phyloP scores from a whole-genome alignment of 108 stramenopile species.

The Skeletonema menzelii region DNA sequence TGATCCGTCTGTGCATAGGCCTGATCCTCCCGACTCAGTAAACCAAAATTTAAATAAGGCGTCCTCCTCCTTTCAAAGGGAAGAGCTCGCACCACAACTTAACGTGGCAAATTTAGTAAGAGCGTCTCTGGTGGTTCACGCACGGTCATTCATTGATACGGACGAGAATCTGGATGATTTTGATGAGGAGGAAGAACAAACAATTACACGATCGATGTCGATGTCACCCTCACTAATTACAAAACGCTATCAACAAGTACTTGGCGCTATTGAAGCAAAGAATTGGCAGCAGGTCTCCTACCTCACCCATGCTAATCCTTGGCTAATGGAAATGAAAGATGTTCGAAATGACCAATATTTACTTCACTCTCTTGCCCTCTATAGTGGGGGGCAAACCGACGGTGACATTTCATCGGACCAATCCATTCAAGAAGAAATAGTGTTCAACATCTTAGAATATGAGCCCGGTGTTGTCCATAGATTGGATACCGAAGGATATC shows the following conservation, averaged over 20 bases:
- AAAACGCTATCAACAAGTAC: conserved; percentile 79
- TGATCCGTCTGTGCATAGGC: neutral
- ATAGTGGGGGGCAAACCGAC: conserved; percentile 50
- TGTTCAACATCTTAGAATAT: conserved; percentile 56
- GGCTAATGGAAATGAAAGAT: conserved; percentile 88
- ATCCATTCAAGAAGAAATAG: conserved; percentile 57
- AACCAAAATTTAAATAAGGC: neutral
- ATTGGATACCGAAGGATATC: conserved; percentile 83
- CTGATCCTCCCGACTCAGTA: neutral
- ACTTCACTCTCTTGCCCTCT: conserved; percentile 78
- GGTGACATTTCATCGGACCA: conserved; percentile 13
- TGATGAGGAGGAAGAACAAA: conserved; percentile 21
- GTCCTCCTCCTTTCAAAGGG: neutral
- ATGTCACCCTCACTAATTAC: conserved; percentile 82
- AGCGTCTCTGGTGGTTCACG: conserved; percentile 24
- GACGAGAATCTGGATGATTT: conserved; percentile 21
- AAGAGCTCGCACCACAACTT: conserved; percentile 3
- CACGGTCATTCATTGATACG: conserved; percentile 49
- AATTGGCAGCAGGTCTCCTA: conserved; percentile 81
- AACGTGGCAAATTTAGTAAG: conserved; percentile 33
- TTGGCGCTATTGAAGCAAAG: conserved; percentile 69
- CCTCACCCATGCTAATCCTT: conserved; percentile 80
- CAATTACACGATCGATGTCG: conserved; percentile 50
- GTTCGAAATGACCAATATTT: conserved; percentile 77
- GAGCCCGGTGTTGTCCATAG: conserved; percentile 76